Base-by-base conservation (phyloP, 768 basidiomycete genomes). In the Pleurotus tuber-regium region DNA sequence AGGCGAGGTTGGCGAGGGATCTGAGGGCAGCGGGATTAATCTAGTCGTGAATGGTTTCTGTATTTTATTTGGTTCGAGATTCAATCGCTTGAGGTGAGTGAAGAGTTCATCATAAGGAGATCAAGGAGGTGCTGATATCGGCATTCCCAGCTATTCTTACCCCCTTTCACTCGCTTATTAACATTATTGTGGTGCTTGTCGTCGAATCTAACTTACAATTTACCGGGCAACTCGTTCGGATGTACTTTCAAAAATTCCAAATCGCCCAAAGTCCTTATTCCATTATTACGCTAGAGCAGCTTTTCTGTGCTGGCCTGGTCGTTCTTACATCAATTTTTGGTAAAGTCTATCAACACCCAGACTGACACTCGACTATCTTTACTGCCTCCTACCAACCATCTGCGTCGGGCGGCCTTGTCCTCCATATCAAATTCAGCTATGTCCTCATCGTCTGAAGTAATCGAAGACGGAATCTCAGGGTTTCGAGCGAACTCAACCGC, bases 301-400 rank as follows among this genome's bases (percentile, higher is more conserved):
- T n/a, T n/a, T n/a, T n/a, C n/a, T n/a, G n/a, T n/a, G n/a, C n/a
- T n/a, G n/a, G n/a, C n/a, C n/a, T n/a, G n/a, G n/a, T n/a, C n/a
- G n/a, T n/a, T n/a, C n/a, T 12, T 19, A n/a, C n/a, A n/a, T 42
- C 43, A 44, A n/a, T 36, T 26, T 56, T 70, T 78, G 28, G 64
- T 62, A 57, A 83, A 83, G 50, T 63, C 75, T 31, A 82, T 82
- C 50, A 86, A 61, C 38, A 75, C 68, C 92, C 92, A 94, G 21
- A 93, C 70, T 1, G 83, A 82, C 1, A 92, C 74, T 24, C 88
- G 76, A 36, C 69, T 72, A 59, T 92, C 90, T 63, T 86, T 86
- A 1, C 81, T 78, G 10, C 81, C 87, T 6, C 67, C 76, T 3
- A 80, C 68, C 26, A 91, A 62, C 89, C 89, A 92, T 25, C 79